These are phyloP conservation scores for Pseudozyma tsukubaensis DNA, from an alignment of 1,284 basidiomycete genomes.

Conservation along the genomic window DNA sequence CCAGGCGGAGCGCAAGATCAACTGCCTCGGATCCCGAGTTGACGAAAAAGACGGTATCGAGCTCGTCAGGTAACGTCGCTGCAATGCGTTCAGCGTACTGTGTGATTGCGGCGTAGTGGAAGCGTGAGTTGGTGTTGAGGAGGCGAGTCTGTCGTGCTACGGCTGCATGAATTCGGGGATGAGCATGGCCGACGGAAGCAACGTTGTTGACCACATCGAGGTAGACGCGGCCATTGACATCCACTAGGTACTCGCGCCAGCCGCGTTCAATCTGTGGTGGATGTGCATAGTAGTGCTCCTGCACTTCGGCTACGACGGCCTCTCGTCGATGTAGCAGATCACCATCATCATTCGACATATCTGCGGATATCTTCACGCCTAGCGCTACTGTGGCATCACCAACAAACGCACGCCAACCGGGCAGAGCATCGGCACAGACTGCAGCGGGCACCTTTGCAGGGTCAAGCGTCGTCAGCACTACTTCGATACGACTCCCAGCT, in stretches of 20 bases:
- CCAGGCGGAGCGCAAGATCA: neutral
- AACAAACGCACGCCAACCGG: neutral
- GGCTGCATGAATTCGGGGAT: neutral
- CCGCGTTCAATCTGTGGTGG: neutral
- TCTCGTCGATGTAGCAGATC: neutral
- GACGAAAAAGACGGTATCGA: slow-evolving; percentile 1
- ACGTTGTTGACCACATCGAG: slow-evolving; percentile 1
- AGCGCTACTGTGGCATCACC: neutral
- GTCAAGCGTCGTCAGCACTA: neutral
- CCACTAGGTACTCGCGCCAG: neutral
- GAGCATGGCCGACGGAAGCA: neutral
- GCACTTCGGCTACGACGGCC: slow-evolving; percentile 1
- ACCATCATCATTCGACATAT: neutral
- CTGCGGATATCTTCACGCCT: no score
- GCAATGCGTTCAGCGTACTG: neutral
- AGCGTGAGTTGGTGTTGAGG: neutral
- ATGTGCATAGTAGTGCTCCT: neutral
- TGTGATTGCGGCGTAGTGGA: neutral
- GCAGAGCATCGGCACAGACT: neutral
- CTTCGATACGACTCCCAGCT: neutral
- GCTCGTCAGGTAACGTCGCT: neutral
- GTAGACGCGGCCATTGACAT: neutral
- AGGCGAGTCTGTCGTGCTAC: neutral
- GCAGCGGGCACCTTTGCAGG: neutral
- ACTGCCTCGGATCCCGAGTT: neutral